A percentile compares a stretch with the other conserved stretches of the same genome.
Conservation (phyloP, 306 rosid genomes). For the barrel medic (Medicago truncatula) region DNA sequence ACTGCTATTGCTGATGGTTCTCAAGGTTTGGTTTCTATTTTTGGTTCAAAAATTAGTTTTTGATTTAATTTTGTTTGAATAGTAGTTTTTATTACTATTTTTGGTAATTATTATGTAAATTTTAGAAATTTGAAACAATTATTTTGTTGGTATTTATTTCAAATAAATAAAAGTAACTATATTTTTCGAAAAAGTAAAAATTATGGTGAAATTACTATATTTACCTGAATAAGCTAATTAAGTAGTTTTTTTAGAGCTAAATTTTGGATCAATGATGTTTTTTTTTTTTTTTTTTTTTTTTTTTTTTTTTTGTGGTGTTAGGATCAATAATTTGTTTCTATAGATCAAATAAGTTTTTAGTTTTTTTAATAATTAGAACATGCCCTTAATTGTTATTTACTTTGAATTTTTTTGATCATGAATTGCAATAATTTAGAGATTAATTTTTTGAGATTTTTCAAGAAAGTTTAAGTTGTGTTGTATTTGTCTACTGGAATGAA, state of each 20-base stretch:
- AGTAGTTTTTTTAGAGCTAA: background rate
- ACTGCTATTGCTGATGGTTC: constrained; percentile 69
- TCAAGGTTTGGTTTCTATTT: constrained; percentile 57
- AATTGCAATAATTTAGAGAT: background rate
- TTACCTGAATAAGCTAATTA: background rate
- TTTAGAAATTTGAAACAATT: background rate
- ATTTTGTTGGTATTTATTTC: background rate
- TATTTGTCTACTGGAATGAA: no score
- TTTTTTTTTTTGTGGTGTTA: no score
- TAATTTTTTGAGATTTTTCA: no score
- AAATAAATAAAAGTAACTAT: background rate
- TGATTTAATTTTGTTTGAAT: background rate
- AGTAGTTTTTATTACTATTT: background rate
- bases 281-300: no score
- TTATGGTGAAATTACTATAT: background rate
- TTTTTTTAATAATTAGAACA: background rate
- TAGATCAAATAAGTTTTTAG: background rate
- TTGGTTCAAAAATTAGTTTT: background rate
- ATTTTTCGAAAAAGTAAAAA: background rate
- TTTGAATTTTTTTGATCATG: background rate
- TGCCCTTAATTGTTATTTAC: background rate
- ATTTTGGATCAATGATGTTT: background rate
- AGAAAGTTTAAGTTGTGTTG: no score
- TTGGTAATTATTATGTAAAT: background rate
- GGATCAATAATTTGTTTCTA: background rate